Base-by-base conservation (phyloP, 108 stramenopile genomes). In the Skeletonema potamos region DNA sequence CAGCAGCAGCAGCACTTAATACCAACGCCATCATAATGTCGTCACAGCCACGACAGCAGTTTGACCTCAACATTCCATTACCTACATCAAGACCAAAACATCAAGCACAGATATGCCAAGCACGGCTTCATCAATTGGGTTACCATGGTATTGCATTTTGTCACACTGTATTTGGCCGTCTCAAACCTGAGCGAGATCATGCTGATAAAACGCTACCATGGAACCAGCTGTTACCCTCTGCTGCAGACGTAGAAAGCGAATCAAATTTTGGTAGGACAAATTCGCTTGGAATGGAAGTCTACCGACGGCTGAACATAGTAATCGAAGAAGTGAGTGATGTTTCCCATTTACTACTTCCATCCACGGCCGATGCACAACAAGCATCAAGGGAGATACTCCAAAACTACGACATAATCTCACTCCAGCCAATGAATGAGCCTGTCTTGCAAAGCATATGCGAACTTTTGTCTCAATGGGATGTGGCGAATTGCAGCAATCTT, bases 271-370 rank as follows among this genome's bases (percentile, higher is more conserved):
- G 55, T 15, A 33, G 69, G 15, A 26, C 27, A 10, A 65, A 64
- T 44, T 56, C 62, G 20, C 22, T 33, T 6, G 68, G 70, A 12
- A 70, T 76, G 74, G 57, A 37, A 55, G 70, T 81, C 12, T 60
- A 76, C 62, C 79, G 87, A 61, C 59, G 91, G 59, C 74, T 92
- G 55, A 88, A 89, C 61, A 75, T 75, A 18, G 80, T 89, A 30
- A 27, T 92, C 11, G 91, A 92, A 85, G 84, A 86, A 68, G 60
- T 85, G 12, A 80, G 81, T 29, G 91, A 92, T 66, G 84, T 89
- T 78, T 75, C 70, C 15, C 68, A 54, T 17, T 37, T 73, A 9
- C 73, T 82, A 12, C 77, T 79, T 12, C 61, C 66, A 58, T 17
- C 64, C 58, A 36, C 57, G 37, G 39, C 54, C 22, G 54, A 56